Evolutionary conservation across 805 yeast species (phyloP).

Genomic region (Lipomyces spencermartinsiae): DNA sequence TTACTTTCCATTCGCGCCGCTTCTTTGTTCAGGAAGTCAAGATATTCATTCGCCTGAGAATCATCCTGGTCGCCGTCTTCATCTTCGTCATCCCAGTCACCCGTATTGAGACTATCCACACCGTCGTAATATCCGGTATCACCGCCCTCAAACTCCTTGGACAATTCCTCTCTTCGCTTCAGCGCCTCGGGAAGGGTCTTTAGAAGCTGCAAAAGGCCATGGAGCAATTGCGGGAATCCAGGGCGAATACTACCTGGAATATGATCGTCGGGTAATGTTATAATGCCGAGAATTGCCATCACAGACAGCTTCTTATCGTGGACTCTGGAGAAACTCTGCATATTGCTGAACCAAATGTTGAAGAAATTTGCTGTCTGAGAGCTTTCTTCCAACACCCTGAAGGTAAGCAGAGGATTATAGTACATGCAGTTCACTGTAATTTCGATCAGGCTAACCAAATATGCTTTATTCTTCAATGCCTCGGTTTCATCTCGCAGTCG

Average conservation of each 20-base stretch:
- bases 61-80: slow-evolving; percentile 47
- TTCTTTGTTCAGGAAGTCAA: slow-evolving; percentile 36
- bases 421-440: slow-evolving; percentile 69
- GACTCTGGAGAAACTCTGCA: slow-evolving; percentile 67
- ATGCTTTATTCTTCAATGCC: slow-evolving; percentile 47
- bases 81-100: slow-evolving; percentile 43
- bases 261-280: slow-evolving; percentile 46
- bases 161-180: slow-evolving; percentile 64
- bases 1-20: slow-evolving; percentile 22
- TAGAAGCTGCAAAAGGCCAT: slow-evolving; percentile 58
- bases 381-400: slow-evolving; percentile 56
- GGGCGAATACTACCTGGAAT: slow-evolving; percentile 45
- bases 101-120: slow-evolving; percentile 40
- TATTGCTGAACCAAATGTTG: slow-evolving; percentile 66
- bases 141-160: slow-evolving; percentile 57
- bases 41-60: slow-evolving; percentile 39
- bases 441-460: slow-evolving; percentile 61
- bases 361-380: slow-evolving; percentile 60
- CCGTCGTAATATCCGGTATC: slow-evolving; percentile 43
- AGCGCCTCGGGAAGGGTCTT: slow-evolving; percentile 75
- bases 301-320: slow-evolving; percentile 80
- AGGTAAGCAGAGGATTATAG: slow-evolving; percentile 61
- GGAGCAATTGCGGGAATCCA: slow-evolving; percentile 55
- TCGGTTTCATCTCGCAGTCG: slow-evolving; percentile 48
- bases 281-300: slow-evolving; percentile 66